Evolutionary conservation across 106 monocot genomes (phyloP).

Genomic region (Dendrobium catenatum): DNA sequence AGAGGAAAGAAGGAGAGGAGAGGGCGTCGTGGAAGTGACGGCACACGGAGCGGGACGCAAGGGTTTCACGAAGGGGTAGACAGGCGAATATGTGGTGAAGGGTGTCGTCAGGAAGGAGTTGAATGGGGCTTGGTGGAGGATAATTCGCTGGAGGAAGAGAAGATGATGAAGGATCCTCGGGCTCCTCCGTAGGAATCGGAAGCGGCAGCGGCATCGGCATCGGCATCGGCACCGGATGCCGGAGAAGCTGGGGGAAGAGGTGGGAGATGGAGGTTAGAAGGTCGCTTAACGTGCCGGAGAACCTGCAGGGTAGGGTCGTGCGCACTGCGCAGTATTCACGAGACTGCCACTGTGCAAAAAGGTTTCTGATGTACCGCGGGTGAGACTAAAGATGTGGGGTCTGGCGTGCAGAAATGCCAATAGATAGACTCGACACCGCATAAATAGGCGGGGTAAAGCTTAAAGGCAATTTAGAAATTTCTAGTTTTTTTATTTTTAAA

Average conservation of each 20-base stretch:
- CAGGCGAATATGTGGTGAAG: conserved; percentile 52
- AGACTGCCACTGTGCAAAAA: not conserved
- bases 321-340: not conserved
- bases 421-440: too few species aligned
- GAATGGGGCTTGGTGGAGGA: conserved; percentile 17
- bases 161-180: not conserved
- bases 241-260: not conserved
- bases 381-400: too few species aligned
- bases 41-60: conserved; percentile 44
- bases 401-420: too few species aligned
- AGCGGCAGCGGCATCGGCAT: not conserved
- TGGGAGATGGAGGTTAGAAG: not conserved
- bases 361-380: not conserved
- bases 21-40: conserved; percentile 36
- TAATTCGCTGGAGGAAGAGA: not conserved
- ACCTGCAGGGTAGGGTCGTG: not conserved
- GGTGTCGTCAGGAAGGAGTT: conserved; percentile 50
- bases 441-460: too few species aligned
- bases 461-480: too few species aligned
- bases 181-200: not conserved
- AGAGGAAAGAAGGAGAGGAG: conserved; percentile 33
- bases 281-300: not conserved
- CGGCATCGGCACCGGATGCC: not conserved
- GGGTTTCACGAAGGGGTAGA: conserved; percentile 43
- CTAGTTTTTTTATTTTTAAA: too few species aligned